Evolutionary conservation across 306 rosid genomes (phyloP).

Genomic region (Oemleria cerasiformis): DNA sequence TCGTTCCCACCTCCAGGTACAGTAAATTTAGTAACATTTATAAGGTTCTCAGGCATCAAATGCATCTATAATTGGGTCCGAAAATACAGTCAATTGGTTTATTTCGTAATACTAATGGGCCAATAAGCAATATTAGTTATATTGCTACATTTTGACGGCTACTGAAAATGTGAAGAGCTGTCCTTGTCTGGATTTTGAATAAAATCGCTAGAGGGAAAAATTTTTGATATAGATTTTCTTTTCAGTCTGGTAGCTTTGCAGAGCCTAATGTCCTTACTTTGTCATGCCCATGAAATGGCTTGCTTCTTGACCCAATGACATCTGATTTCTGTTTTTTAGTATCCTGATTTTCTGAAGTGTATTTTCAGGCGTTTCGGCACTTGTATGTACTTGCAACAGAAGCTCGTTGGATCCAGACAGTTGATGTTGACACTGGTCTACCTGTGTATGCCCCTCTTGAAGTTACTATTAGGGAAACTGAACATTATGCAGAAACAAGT

Average conservation of each 20-base stretch:
- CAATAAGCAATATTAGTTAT: not conserved
- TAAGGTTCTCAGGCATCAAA: not conserved
- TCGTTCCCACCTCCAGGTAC: conserved; percentile 98
- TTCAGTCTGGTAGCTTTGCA: not conserved
- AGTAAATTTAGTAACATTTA: conserved; percentile 12
- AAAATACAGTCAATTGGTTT: not conserved
- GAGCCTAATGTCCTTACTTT: not conserved
- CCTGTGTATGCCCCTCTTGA: conserved; percentile 95
- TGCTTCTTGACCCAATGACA: conserved; percentile 11
- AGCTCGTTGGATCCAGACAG: conserved; percentile 97
- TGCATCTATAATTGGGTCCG: not conserved
- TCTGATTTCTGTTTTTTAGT: conserved; percentile 10
- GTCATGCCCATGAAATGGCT: conserved; percentile 3
- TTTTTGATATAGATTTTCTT: not conserved
- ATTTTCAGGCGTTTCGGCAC: conserved; percentile 89
- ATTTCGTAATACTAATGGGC: not conserved
- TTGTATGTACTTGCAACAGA: conserved; percentile 90
- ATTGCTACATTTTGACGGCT: conserved; percentile 2
- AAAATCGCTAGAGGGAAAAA: not conserved
- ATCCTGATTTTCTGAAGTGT: conserved; percentile 20
- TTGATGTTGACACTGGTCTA: conserved; percentile 92
- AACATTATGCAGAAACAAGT: conserved; percentile 87
- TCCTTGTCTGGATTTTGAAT: not conserved
- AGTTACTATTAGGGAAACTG: conserved; percentile 79
- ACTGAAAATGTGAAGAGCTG: not conserved